Base-by-base conservation (phyloP, 2,329 filamentous ascomycete genomes). In the Kalmusia sp. region DNA sequence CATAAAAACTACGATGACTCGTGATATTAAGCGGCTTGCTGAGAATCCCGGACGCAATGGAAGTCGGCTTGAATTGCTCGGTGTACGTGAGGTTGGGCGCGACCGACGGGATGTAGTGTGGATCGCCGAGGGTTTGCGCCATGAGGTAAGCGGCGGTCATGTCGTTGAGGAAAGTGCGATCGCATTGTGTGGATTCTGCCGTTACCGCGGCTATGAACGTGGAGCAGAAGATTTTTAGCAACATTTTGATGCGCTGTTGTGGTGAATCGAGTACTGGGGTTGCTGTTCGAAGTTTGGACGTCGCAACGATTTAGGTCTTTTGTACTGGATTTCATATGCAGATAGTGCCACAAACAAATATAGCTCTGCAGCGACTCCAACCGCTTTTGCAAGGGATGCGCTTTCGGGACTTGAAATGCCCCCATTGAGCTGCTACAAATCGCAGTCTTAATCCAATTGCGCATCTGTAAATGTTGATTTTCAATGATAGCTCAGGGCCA, bases 1-100 rank as follows among this genome's bases (percentile, higher is more conserved):
- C 65, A 9, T 61, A 46, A 30, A 67, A 47, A 24, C 49, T 54
- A 34, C 62, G 63, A 40, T 53, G 55, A 17, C 43, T 39, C 6
- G 57, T 57, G 25, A 67, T 58, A 19, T 58, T 56, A 7, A 68
- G 55, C 1, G 64, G 49, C n/a, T 52, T 51, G 34, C 47, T 47
- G 17, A 66, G 37, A 35, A 68, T 64, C 41, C 59, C 58, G 35
- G 39, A 52, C 5, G 48, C 59, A 40, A 67, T 59, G 31, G 61
- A 51, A 6, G 46, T 44, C 0, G 54, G 49, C 5, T 51, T 41
- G 39, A 61, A 63, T 48, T 68, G 58, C 33, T 68, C 64, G 2
- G 58, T 61, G 55, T 67, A 68, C 22, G 49, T 59, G 15, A 60
- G 37, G 49, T 60, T 60, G 3, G 50, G 31, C 11, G 51, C 44